A percentile compares a stretch with the other conserved stretches of the same genome.
Evolutionary conservation across 2,329 filamentous ascomycete genomes (phyloP).

Genomic region (Diaporthe australafricana): DNA sequence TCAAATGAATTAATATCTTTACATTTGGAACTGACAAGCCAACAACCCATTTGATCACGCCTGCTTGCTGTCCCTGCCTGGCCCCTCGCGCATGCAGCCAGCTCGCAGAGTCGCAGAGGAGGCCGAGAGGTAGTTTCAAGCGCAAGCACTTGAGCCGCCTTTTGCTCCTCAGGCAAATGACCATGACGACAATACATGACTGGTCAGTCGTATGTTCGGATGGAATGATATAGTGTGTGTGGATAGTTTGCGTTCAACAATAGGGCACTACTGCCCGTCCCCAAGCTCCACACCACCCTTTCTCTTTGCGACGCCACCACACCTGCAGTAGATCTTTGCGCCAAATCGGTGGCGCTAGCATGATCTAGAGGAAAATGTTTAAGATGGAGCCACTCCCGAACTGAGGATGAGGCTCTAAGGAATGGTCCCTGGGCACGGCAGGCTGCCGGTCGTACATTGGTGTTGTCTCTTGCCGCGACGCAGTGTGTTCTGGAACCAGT

Average conservation of each 20-base stretch:
- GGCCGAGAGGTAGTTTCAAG: not conserved
- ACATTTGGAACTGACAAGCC: not conserved
- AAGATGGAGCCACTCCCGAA: not conserved
- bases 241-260: conserved; percentile 23
- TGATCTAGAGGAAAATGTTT: not conserved
- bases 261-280: conserved; percentile 6
- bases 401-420: conserved; percentile 13
- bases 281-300: conserved; percentile 31
- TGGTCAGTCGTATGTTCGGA: not conserved
- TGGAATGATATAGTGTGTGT: not conserved
- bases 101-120: not conserved
- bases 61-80: not conserved
- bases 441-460: conserved; percentile 1
- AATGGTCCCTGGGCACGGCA: conserved; percentile 2
- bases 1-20: not conserved
- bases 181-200: not conserved
- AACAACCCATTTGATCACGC: not conserved
- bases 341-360: conserved; percentile 25
- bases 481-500: conserved; percentile 42
- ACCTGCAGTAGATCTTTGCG: conserved; percentile 20
- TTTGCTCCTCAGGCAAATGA: not conserved
- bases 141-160: not conserved
- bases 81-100: not conserved
- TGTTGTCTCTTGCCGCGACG: not conserved
- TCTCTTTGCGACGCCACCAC: not conserved